Evolutionary conservation across 2,329 filamentous ascomycete genomes (phyloP).

Genomic region (Aspergillus flavus): DNA sequence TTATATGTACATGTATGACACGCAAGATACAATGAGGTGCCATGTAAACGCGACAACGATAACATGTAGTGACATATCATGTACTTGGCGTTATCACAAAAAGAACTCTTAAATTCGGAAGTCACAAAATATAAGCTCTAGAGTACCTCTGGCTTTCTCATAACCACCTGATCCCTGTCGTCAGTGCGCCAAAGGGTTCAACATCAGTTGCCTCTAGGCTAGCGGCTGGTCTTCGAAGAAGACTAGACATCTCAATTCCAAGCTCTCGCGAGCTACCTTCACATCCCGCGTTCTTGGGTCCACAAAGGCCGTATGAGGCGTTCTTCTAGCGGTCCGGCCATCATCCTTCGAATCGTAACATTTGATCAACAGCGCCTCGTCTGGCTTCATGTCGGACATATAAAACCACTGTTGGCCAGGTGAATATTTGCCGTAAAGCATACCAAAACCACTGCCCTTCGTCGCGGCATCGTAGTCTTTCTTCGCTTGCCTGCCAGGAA

Average conservation of each 20-base stretch:
- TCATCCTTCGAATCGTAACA: slow-evolving; percentile 8
- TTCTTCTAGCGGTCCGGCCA: background rate
- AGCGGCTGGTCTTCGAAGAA: slow-evolving; percentile 1
- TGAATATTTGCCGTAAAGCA: slow-evolving; percentile 4
- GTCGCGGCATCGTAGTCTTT: background rate
- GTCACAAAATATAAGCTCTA: no score
- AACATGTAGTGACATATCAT: no score
- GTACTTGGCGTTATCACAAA: no score
- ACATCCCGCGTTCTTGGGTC: slow-evolving; percentile 4
- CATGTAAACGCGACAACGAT: no score
- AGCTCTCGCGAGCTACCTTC: slow-evolving; percentile 1
- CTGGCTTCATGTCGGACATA: slow-evolving; percentile 6
- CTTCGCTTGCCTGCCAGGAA: background rate
- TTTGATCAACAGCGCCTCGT: slow-evolving; percentile 8
- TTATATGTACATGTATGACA: no score
- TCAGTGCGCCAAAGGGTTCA: background rate
- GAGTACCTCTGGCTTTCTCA: background rate
- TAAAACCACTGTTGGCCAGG: slow-evolving; percentile 10
- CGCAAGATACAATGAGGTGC: no score
- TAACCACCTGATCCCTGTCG: background rate
- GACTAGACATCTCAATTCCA: slow-evolving; percentile 11
- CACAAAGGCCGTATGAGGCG: slow-evolving; percentile 8
- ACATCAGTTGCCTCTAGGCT: background rate
- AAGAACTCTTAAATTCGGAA: no score
- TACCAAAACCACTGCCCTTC: background rate